Evolutionary conservation across 768 basidiomycete species (phyloP).

Genomic region (Termitomyces sp.): DNA sequence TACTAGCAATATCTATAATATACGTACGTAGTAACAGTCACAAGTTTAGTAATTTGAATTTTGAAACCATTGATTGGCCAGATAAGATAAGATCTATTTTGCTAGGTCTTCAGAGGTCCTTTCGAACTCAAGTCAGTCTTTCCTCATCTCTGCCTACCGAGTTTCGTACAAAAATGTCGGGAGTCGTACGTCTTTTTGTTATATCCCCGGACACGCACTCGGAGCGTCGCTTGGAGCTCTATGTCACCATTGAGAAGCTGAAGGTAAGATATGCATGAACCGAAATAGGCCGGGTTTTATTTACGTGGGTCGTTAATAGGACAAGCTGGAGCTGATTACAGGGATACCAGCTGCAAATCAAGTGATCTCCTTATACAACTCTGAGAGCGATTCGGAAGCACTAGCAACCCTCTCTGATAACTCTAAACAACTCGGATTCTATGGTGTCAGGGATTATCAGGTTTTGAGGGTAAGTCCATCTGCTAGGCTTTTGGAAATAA

Average conservation of each 20-base stretch:
- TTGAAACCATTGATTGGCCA: not conserved
- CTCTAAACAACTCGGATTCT: constrained; percentile 63
- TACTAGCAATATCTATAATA: no score
- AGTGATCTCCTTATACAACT: constrained; percentile 55
- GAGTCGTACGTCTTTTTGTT: constrained; percentile 52
- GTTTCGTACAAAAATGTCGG: constrained; percentile 11
- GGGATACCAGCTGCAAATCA: constrained; percentile 81
- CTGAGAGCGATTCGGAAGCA: constrained; percentile 47
- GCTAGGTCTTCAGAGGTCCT: not conserved
- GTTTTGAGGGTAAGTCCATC: constrained; percentile 64
- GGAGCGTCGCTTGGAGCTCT: constrained; percentile 80
- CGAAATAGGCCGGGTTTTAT: not conserved
- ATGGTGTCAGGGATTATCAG: constrained; percentile 72
- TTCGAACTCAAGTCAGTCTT: not conserved
- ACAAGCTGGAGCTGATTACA: constrained; percentile 87
- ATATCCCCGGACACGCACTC: constrained; percentile 86
- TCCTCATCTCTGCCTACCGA: not conserved
- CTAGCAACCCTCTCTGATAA: constrained; percentile 65
- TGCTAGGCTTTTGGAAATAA: not conserved
- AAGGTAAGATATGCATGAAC: constrained; percentile 50
- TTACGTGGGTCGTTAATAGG: constrained; percentile 30
- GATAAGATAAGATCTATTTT: not conserved
- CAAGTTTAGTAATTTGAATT: no score
- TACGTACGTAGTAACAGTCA: no score
- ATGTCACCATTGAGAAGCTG: constrained; percentile 70